These are phyloP conservation scores for Melampsora americana DNA, from an alignment of 1,284 basidiomycete species.

Conservation along the genomic window DNA sequence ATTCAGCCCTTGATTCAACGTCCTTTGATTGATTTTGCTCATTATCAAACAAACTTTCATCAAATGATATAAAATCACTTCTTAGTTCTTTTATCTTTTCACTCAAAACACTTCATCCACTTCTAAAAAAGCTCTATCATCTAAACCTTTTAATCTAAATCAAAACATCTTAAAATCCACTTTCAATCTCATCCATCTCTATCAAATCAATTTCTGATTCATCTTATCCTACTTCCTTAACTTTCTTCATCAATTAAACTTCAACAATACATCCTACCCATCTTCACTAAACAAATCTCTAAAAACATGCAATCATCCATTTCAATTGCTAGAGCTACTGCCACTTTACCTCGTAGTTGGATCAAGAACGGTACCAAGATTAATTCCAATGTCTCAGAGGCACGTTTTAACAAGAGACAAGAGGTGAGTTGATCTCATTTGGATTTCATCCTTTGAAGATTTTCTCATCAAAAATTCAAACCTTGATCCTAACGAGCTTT, in stretches of 20 bases:
- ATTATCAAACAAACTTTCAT: too few relatives aligned
- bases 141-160: not conserved
- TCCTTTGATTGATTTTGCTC: too few relatives aligned
- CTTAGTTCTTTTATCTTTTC: too few relatives aligned
- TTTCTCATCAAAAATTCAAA: not conserved
- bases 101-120: not conserved
- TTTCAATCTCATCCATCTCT: not conserved
- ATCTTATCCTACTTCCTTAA: not conserved
- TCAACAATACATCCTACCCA: not conserved
- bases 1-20: too few relatives aligned
- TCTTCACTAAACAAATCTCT: not conserved
- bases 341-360: constrained; percentile 41
- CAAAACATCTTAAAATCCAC: not conserved
- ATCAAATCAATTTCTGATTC: not conserved
- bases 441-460: not conserved
- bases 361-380: constrained; percentile 7
- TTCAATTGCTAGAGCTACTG: constrained; percentile 41
- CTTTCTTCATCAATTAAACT: not conserved
- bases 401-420: constrained; percentile 29
- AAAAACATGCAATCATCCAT: constrained; percentile 29
- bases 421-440: constrained; percentile 7
- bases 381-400: constrained; percentile 1
- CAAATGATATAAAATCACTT: too few relatives aligned
- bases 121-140: not conserved
- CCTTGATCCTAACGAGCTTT: not conserved